phyloP scores from a whole-genome alignment of 495 filamentous ascomycete species.

The Penicillium canescens region DNA sequence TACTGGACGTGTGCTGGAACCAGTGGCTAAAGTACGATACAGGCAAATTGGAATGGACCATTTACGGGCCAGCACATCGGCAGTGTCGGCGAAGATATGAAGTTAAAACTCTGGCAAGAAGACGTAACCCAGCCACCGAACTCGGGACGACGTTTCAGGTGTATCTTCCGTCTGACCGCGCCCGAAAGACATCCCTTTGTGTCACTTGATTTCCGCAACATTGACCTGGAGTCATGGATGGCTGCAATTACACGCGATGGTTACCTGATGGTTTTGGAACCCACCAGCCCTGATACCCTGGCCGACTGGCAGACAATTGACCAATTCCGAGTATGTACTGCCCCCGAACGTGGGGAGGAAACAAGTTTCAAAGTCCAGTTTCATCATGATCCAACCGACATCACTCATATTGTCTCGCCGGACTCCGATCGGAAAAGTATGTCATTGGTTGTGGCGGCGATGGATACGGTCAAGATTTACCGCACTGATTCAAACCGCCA shows the following conservation, averaged over 20 bases:
- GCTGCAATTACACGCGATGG: conserved; percentile 82
- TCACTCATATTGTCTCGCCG: conserved; percentile 71
- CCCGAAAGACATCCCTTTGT: conserved; percentile 64
- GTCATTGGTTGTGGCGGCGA: conserved; percentile 78
- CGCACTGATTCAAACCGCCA: conserved; percentile 65
- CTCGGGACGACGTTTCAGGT: conserved; percentile 75
- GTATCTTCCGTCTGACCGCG: conserved; percentile 57
- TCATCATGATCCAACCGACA: conserved; percentile 78
- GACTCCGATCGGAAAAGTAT: conserved; percentile 73
- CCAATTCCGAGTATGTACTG: conserved; percentile 61
- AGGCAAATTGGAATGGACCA: conserved; percentile 81
- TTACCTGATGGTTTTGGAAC: conserved; percentile 77
- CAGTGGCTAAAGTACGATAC: conserved; percentile 10
- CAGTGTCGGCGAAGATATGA: conserved; percentile 80
- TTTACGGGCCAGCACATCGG: conserved; percentile 62
- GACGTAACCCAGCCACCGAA: conserved; percentile 70
- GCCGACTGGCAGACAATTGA: conserved; percentile 74
- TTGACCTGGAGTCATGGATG: conserved; percentile 73
- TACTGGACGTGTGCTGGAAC: conserved; percentile 1
- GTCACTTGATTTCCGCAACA: conserved; percentile 78
- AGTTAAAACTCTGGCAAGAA: conserved; percentile 88
- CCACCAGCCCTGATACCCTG: conserved; percentile 79
- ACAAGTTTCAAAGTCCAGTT: conserved; percentile 82
- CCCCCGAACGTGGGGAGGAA: conserved; percentile 73
- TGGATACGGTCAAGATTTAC: conserved; percentile 78